Base-by-base conservation (phyloP, 768 basidiomycete species). In the Cubamyces lactineus region DNA sequence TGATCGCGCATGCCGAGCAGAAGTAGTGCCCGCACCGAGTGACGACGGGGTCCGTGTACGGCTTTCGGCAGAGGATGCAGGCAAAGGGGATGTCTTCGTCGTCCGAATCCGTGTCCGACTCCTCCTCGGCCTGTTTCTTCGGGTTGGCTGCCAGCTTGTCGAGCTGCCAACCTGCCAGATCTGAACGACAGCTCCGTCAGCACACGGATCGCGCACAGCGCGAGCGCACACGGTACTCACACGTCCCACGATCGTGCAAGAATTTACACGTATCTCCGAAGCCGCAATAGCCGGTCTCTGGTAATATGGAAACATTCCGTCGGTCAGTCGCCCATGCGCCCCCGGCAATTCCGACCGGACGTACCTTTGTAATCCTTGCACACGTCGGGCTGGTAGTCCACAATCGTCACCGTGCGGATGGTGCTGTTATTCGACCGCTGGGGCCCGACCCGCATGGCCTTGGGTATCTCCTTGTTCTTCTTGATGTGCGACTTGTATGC, bases 201-300 rank as follows among this genome's bases (percentile, higher is more conserved):
- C 78, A 5, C 75, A 49, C 17, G 59, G 53, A 21, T 13, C 13
- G 45, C 39, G 56, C 56, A 45, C 65, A 46, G 24, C 64, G 40
- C 48, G 51, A 15, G 19, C 64, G 59, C 48, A 46, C 41, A 40
- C 48, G 34, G 49, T 26, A 86, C 91, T 73, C 70, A 92, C 92
- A 94, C 39, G 92, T 94, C 60, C 96, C 96, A 70, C 96, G 88
- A 76, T 98, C 97, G 77, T 98, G 97, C 73, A 98, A 82, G 80
- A 98, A 98, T 82, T 98, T 98, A 77, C 97, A 99, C 3, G 94
- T 95, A 76, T 99, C 97, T 30, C 97, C 97, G 74, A 96, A 99
- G 21, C 97, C 97, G 75, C 97, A 99, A 73, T 93, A 99, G 0
- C 97, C 97, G 53, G 97, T 99, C 79, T 98, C 96, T 96, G 61